A percentile compares a stretch with the other conserved stretches of the same genome.
phyloP scores from a whole-genome alignment of 2,329 filamentous ascomycete genomes.

The Ophiostoma himal-ulmi region DNA sequence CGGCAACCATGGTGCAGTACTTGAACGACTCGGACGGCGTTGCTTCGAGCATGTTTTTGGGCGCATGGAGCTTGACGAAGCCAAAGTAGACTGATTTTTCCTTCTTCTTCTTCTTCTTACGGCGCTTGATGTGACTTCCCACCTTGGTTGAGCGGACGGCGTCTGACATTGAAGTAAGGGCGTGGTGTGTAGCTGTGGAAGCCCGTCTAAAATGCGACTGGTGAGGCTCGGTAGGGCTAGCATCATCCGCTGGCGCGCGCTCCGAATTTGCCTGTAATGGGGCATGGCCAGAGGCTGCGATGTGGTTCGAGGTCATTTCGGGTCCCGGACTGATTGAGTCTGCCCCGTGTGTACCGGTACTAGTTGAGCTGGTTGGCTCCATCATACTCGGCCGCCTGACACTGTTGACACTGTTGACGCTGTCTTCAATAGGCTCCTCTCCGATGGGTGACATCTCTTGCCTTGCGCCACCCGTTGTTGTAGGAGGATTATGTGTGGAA shows the following conservation, averaged over 20 bases:
- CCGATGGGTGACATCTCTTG: neutral
- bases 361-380: neutral
- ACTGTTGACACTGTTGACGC: no score
- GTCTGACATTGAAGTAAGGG: neutral
- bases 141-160: neutral
- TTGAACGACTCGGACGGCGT: constrained; percentile 60
- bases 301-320: neutral
- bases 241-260: neutral
- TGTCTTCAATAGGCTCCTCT: neutral
- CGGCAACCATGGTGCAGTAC: constrained; percentile 67
- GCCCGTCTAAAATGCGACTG: neutral
- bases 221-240: neutral
- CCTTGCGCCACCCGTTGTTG: neutral
- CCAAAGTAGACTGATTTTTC: constrained; percentile 46
- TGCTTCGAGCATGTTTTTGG: constrained; percentile 65
- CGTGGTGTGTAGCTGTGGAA: neutral
- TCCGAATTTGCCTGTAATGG: neutral
- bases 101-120: neutral
- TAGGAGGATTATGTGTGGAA: neutral
- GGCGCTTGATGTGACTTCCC: neutral
- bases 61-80: constrained; percentile 64
- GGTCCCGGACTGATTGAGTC: neutral
- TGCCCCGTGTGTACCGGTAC: neutral
- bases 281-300: neutral
- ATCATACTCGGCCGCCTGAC: no score